Conservation (phyloP, 345 rosid species). For the Pistacia atlantica region DNA sequence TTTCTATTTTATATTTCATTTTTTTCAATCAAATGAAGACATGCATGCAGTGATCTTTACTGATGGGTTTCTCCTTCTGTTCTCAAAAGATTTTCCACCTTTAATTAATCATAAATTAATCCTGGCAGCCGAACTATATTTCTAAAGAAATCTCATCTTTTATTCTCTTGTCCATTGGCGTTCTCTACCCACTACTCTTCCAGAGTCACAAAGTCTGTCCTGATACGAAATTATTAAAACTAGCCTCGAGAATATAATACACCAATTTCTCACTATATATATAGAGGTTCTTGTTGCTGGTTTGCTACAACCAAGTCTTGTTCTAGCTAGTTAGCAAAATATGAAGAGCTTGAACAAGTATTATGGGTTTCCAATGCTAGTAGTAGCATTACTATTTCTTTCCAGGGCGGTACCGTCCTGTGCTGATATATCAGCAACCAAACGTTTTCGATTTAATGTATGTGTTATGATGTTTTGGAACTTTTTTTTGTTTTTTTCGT, state of each 20-base stretch:
- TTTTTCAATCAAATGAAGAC: too few relatives aligned
- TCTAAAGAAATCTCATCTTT: neutral
- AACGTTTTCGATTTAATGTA: slow-evolving; percentile 27
- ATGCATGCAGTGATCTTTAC: too few relatives aligned
- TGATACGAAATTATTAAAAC: neutral
- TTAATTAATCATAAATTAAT: too few relatives aligned
- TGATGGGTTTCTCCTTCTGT: too few relatives aligned
- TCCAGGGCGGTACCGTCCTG: neutral
- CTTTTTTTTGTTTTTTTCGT: too few relatives aligned
- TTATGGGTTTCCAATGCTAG: neutral
- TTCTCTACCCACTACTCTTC: slow-evolving; percentile 19
- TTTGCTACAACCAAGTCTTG: neutral
- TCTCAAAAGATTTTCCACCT: too few relatives aligned
- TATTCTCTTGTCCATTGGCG: slow-evolving; percentile 1
- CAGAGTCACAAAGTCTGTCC: neutral
- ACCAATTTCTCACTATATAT: too few relatives aligned
- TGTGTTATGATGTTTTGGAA: neutral
- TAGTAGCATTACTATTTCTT: neutral
- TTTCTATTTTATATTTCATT: too few relatives aligned
- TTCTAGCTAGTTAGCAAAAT: neutral
- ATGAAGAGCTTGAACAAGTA: slow-evolving; percentile 14
- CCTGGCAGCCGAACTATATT: neutral
- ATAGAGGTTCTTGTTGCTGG: neutral
- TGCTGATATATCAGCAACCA: slow-evolving; percentile 1
- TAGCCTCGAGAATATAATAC: too few relatives aligned